Conservation (phyloP, 148 eudicot species). For the Oxyria digyna region DNA sequence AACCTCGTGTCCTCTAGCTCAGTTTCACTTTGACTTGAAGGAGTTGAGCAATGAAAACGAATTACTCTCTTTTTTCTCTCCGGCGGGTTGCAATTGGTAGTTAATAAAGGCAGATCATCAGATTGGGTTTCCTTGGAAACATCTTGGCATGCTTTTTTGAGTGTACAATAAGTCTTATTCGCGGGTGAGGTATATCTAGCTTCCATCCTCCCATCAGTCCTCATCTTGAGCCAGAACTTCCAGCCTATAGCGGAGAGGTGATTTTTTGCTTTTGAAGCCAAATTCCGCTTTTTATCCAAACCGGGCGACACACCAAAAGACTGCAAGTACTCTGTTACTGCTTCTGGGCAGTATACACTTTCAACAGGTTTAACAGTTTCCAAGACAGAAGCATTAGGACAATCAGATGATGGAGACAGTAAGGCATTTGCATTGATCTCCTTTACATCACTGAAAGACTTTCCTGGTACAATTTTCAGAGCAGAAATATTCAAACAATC, state of each 20-base stretch:
- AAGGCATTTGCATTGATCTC: neutral
- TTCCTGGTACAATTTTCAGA: neutral
- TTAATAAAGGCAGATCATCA: constrained; percentile 6
- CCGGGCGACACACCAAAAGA: neutral
- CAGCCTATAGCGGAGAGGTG: constrained; percentile 66
- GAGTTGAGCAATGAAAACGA: neutral
- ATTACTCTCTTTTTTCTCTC: neutral
- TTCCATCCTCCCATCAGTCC: constrained; percentile 13
- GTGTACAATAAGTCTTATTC: constrained; percentile 27
- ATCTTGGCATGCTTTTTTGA: constrained; percentile 33
- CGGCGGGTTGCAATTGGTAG: neutral
- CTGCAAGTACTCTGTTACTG: constrained; percentile 29
- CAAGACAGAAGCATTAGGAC: neutral
- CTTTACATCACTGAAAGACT: neutral
- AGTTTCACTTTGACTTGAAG: neutral
- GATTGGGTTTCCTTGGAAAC: constrained; percentile 10
- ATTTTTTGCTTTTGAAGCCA: constrained; percentile 30
- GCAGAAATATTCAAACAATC: constrained; percentile 1
- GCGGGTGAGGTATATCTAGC: constrained; percentile 38
- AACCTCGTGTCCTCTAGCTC: neutral
- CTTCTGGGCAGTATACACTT: constrained; percentile 40
- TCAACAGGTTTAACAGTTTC: constrained; percentile 1
- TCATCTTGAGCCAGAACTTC: constrained; percentile 21
- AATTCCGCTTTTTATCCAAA: neutral
- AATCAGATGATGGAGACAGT: constrained; percentile 10